Base-by-base conservation (phyloP, 1,284 basidiomycete species). In the Grifola frondosa region DNA sequence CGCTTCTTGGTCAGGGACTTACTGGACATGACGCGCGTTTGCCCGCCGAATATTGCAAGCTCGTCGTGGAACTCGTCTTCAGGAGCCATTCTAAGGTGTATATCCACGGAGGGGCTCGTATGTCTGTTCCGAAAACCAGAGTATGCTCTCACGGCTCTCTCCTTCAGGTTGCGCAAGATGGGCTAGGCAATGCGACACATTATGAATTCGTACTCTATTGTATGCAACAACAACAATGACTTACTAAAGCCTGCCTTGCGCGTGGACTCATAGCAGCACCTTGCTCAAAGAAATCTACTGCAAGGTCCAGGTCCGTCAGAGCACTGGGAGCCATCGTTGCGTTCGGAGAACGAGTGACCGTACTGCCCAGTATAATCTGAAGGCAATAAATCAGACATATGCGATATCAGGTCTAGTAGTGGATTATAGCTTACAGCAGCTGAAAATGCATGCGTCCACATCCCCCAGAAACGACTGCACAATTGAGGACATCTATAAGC, bases 31-130 rank as follows among this genome's bases (percentile, higher is more conserved):
- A 64, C 57, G 25, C 61, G 54, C 12, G 62, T 64, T 44, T 64
- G 62, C 3, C 62, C 81, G 33, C 81, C 81, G 40, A 84, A 83
- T n/a, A 84, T 68, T 15, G 81, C 79, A 15, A 84, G 70, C 54
- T 82, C 80, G 49, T 84, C 76, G 34, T 75, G 71, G 29, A 74
- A 77, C 38, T 78, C 73, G 53, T 78, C 78, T 24, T 65, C 60
- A 30, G 58, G 54, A 6, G 56, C 56, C 12, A 62, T 56, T 32
- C 48, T 52, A 9, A 59, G 52, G 47, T 59, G 58, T 29, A 59
- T 57, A 45, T 56, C 59, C 22, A 58, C 38, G n/a, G 59, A 49
- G 12, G 58, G 58, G 6, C 50, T 51, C 17, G 54, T 49, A 44
- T 61, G 59, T 33, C 58, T 44, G 37, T 60, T 58, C 13, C 61